A percentile compares a stretch with the other conserved stretches of the same genome.
Evolutionary conservation across 108 stramenopile genomes (phyloP).

Genomic region (Schizochytrium sp.): DNA sequence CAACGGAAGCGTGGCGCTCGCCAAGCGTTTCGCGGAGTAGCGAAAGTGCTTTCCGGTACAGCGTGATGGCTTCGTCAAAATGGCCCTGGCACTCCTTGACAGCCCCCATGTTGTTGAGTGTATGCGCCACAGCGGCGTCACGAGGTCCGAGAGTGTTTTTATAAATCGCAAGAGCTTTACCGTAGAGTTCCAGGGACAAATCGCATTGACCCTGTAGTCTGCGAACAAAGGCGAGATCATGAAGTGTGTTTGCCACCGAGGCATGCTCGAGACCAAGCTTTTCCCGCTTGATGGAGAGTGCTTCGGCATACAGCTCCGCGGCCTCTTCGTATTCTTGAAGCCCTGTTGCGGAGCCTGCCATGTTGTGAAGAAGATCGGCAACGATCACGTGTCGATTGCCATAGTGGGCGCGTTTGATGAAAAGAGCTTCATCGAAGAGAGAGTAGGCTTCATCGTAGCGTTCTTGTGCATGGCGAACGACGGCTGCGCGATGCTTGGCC

Average conservation of each 20-base stretch:
- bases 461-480: background rate
- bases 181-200: background rate
- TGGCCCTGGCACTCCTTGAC: background rate
- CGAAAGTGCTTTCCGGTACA: background rate
- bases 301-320: background rate
- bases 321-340: background rate
- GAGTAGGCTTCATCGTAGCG: background rate
- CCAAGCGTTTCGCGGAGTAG: background rate
- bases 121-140: background rate
- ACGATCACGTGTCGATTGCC: background rate
- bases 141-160: background rate
- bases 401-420: background rate
- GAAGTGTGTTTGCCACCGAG: background rate
- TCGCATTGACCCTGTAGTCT: background rate
- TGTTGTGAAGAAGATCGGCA: background rate
- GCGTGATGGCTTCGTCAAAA: background rate
- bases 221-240: background rate
- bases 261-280: background rate
- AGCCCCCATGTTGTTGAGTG: background rate
- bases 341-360: background rate
- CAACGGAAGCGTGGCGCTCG: background rate
- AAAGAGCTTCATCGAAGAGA: background rate
- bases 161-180: background rate
- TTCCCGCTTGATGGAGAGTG: background rate
- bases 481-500: background rate